Conservation (phyloP, 1,284 basidiomycete genomes). For the Cutaneotrichosporon cyanovorans region DNA sequence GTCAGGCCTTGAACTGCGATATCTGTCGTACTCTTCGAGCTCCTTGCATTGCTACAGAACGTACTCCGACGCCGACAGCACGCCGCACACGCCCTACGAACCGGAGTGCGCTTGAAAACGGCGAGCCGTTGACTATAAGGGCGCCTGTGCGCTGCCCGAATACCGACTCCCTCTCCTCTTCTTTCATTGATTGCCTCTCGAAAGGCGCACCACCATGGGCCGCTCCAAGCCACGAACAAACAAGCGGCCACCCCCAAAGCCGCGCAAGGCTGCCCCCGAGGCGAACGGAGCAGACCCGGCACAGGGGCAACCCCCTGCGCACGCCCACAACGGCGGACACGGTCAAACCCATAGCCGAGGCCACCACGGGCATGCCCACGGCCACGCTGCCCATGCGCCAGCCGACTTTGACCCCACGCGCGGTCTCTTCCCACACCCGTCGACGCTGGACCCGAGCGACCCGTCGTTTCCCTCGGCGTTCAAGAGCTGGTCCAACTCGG, state of each 20-base stretch:
- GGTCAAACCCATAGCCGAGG: no score
- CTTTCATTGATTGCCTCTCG: no score
- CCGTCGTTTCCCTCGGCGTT: constrained; percentile 29
- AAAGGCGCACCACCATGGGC: constrained; percentile 29
- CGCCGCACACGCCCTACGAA: no score
- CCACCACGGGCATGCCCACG: not conserved
- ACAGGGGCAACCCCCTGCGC: not conserved
- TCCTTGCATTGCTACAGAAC: no score
- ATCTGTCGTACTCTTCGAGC: no score
- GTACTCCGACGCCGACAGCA: no score
- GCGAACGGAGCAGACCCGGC: no score
- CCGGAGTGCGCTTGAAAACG: no score
- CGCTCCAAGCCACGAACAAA: constrained; percentile 39
- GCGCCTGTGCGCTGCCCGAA: no score
- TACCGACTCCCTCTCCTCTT: not conserved
- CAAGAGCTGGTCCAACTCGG: constrained; percentile 35
- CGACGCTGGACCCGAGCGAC: constrained; percentile 22
- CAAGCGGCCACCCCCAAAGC: constrained; percentile 28
- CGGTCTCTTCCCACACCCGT: constrained; percentile 10
- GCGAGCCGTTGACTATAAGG: no score
- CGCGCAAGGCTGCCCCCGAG: constrained; percentile 2
- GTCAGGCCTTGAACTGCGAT: no score
- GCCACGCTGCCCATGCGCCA: not conserved
- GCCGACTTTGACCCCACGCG: constrained; percentile 12
- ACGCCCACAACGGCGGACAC: constrained; percentile 1